Percentiles rank a stretch among this genome's conserved stretches.
Conservation (phyloP, 2,329 filamentous ascomycete genomes). For the Exophiala oligosperma region DNA sequence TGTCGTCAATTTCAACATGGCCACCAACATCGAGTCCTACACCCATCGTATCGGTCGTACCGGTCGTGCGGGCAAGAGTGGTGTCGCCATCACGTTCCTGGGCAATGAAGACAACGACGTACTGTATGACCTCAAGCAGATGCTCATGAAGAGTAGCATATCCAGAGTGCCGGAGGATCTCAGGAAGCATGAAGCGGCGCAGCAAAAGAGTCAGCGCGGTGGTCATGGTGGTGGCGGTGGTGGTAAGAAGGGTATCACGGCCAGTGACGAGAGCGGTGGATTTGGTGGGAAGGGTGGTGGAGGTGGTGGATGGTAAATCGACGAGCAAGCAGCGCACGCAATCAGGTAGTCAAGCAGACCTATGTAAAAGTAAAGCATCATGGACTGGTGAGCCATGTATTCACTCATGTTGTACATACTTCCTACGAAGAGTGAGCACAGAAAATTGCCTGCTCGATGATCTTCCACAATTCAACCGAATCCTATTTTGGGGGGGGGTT, state of each 20-base stretch:
- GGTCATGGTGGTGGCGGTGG: constrained; percentile 40
- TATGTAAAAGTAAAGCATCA: too few relatives aligned
- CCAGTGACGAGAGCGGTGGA: constrained; percentile 24
- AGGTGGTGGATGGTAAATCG: constrained; percentile 8
- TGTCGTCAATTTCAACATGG: constrained; percentile 99
- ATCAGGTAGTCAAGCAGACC: too few relatives aligned
- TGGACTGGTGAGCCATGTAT: too few relatives aligned
- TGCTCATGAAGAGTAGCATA: constrained; percentile 86
- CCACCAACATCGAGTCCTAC: constrained; percentile 86
- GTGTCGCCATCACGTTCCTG: constrained; percentile 94
- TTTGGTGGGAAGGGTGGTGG: constrained; percentile 21
- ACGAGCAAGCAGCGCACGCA: neutral
- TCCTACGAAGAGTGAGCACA: too few relatives aligned
- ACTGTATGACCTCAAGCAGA: constrained; percentile 89
- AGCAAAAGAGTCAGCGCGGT: constrained; percentile 67
- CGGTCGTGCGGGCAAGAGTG: constrained; percentile 93
- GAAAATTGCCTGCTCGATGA: too few relatives aligned
- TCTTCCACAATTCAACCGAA: too few relatives aligned
- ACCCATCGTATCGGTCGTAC: constrained; percentile 96
- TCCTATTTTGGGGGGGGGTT: too few relatives aligned
- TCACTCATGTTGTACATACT: neutral
- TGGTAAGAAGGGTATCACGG: constrained; percentile 34
- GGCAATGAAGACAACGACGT: constrained; percentile 87
- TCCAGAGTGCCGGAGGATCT: constrained; percentile 90
- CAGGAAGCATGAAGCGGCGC: constrained; percentile 84